Percentiles rank a stretch among this genome's conserved stretches.
These are phyloP conservation scores for Collybia sp. DNA, from an alignment of 768 basidiomycete genomes.

Conservation along the genomic window DNA sequence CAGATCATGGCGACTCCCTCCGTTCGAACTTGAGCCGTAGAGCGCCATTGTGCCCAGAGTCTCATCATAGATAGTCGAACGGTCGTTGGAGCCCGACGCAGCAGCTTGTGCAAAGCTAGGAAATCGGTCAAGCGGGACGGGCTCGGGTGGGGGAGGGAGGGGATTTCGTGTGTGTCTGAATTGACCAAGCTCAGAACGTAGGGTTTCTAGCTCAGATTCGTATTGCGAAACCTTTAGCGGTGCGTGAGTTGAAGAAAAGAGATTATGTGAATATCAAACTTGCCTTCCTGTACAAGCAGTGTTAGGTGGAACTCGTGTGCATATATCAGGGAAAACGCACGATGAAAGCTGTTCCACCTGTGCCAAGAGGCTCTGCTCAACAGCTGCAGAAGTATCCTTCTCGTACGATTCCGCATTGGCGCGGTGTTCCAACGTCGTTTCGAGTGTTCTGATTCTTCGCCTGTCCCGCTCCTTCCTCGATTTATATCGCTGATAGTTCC, in stretches of 20 bases:
- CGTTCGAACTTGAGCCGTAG: not conserved
- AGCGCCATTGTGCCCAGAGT: not conserved
- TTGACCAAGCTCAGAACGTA: conserved; percentile 23
- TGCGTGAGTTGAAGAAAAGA: not conserved
- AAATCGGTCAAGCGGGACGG: conserved; percentile 39
- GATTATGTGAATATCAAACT: not conserved
- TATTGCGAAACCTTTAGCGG: conserved; percentile 15
- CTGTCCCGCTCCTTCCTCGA: conserved; percentile 25
- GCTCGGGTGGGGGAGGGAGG: conserved; percentile 53
- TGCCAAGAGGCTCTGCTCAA: conserved; percentile 29
- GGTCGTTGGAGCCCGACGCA: conserved; percentile 4
- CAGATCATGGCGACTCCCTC: not conserved
- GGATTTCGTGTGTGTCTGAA: conserved; percentile 38
- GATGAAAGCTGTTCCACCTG: conserved; percentile 26
- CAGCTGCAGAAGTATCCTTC: conserved; percentile 25
- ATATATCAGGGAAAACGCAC: conserved; percentile 8
- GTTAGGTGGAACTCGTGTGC: not conserved
- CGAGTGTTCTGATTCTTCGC: conserved; percentile 23
- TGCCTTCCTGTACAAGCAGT: conserved; percentile 11
- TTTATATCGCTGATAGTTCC: conserved; percentile 32
- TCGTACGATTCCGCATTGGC: conserved; percentile 25
- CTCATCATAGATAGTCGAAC: not conserved
- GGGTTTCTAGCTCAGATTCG: conserved; percentile 30
- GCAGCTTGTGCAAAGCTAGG: conserved; percentile 33
- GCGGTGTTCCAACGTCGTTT: conserved; percentile 21